Conservation (phyloP, 23 red algal genomes). For the Rhodosorus marinus region DNA sequence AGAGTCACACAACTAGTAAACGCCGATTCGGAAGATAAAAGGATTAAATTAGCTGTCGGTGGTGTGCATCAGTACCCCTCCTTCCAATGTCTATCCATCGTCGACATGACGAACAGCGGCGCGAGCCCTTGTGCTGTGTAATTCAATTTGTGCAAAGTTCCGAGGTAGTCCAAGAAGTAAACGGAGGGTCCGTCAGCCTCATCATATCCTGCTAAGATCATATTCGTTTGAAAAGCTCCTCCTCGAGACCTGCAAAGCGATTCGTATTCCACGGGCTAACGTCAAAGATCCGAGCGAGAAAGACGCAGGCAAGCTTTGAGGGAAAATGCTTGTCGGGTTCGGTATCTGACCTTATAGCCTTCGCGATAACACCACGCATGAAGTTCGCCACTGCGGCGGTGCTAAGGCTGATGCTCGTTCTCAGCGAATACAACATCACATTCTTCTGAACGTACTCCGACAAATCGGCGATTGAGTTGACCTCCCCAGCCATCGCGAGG, state of each 20-base stretch:
- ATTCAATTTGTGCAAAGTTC: conserved; percentile 52
- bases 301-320: no score
- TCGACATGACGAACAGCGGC: conserved; percentile 70
- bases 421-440: conserved; percentile 64
- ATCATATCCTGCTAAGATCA: conserved; percentile 79
- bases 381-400: conserved; percentile 68
- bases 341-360: conserved; percentile 6
- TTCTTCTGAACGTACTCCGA: conserved; percentile 87
- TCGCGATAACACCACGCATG: conserved; percentile 66
- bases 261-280: no score
- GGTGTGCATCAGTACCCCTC: conserved; percentile 7
- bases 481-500: conserved; percentile 49
- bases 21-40: neutral
- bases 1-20: neutral
- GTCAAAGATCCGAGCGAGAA: no score
- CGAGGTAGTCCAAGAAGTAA: conserved; percentile 94
- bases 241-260: conserved; percentile 2
- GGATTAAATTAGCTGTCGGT: neutral
- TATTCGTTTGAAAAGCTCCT: conserved; percentile 55
- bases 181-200: conserved; percentile 14
- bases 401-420: conserved; percentile 45
- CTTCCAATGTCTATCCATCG: conserved; percentile 78
- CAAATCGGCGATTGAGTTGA: conserved; percentile 61
- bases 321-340: neutral
- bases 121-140: conserved; percentile 82